These are phyloP conservation scores for Amyloporia xantha DNA, from an alignment of 768 basidiomycete genomes.

Conservation along the genomic window DNA sequence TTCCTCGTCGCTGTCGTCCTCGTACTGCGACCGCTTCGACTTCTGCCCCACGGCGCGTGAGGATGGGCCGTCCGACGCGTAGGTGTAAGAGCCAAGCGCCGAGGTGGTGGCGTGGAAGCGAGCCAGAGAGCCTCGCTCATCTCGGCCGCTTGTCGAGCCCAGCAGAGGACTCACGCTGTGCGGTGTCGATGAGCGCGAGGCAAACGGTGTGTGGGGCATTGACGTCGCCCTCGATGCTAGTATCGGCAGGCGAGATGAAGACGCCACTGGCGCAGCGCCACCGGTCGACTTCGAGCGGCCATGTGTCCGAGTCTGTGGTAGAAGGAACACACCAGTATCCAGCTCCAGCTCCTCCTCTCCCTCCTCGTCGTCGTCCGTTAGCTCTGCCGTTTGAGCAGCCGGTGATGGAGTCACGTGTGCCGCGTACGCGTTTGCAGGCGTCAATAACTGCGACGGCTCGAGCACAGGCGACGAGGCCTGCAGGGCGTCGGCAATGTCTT, in stretches of 20 bases:
- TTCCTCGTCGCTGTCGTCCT: slow-evolving; percentile 1
- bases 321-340: not conserved
- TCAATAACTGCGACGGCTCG: not conserved
- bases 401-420: no score
- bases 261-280: not conserved
- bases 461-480: not conserved
- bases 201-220: not conserved
- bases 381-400: no score
- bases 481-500: not conserved
- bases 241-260: not conserved
- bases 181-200: no score
- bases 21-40: not conserved
- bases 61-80: not conserved
- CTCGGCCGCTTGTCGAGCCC: not conserved
- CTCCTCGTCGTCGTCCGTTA: not conserved
- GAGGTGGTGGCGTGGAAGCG: not conserved
- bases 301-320: no score
- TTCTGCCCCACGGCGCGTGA: not conserved
- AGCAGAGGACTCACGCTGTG: no score
- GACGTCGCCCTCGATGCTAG: not conserved
- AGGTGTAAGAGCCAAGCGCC: not conserved
- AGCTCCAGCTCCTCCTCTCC: no score
- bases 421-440: not conserved
- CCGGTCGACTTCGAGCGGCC: not conserved
- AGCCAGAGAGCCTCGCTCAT: not conserved